Evolutionary conservation across 1,284 basidiomycete species (phyloP), one percentile per base, ranked within the genome.

Genomic region (Takashimella tepidaria): DNA sequence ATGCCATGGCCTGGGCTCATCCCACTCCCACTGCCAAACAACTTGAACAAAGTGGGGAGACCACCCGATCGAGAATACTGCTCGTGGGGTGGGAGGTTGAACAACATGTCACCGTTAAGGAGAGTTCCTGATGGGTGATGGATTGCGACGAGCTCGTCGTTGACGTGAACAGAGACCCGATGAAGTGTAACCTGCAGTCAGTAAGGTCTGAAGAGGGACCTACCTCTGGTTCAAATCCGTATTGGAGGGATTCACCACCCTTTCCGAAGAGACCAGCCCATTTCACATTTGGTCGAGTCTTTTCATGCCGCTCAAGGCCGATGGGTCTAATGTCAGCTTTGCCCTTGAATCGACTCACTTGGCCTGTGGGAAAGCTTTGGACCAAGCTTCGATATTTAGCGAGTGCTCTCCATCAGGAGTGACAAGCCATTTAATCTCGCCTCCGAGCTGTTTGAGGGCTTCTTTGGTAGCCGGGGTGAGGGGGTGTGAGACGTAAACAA

Each of bases 141-240:
- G 58, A 88, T 82, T 72, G 93, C 96, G 0, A 89, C 89, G 16
- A 96, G 83, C 59, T 97, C 95, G 69, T 90, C 85, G 72, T 92
- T 93, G 61, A 78, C 78, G 73, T 87, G 85, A 0, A 89, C 87
- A 12, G 87, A 81, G 66, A 95, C 92, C 70, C 86, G 89, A 66
- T 89, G 66, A 0, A 64, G 56, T 16, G 67, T 59, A 59, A 76
- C 72, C 68, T 74, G 51, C 23, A 46, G 47, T 31, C 42, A 13
- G 25, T 8, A 0, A n/a, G 19, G 24, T 26, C 6, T n/a, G n/a
- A 11, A 26, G 1, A 11, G 21, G 42, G 66, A 79, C 69, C 57
- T 43, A 87, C 87, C 65, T 92, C 89, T 21, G 84, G 81, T 72
- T 92, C 89, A 59, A 88, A 92, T 0, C 89, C 90, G 61, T 90